phyloP scores from a whole-genome alignment of 2,329 filamentous ascomycete species.

The Cryphonectria radicalis region DNA sequence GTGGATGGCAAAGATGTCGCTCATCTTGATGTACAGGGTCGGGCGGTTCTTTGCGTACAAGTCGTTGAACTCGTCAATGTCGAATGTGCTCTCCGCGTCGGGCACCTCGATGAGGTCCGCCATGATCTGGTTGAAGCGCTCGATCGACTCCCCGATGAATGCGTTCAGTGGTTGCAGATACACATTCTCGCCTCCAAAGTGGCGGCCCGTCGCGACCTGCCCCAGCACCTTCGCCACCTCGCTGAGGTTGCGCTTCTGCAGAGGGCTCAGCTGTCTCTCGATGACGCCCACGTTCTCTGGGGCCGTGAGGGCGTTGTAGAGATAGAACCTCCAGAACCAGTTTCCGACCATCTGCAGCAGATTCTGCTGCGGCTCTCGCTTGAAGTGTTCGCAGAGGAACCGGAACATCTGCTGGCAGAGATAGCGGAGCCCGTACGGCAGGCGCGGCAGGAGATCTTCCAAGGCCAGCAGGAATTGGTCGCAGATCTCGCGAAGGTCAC shows the following conservation, averaged over 20 bases:
- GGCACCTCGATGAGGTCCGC: slow-evolving; percentile 79
- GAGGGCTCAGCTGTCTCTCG: slow-evolving; percentile 83
- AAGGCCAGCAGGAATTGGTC: slow-evolving; percentile 85
- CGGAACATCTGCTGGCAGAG: slow-evolving; percentile 86
- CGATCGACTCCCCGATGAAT: slow-evolving; percentile 84
- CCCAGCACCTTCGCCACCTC: slow-evolving; percentile 91
- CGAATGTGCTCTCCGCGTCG: slow-evolving; percentile 88
- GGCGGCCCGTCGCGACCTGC: slow-evolving; percentile 84
- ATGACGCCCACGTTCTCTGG: slow-evolving; percentile 93
- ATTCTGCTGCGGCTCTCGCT: slow-evolving; percentile 75
- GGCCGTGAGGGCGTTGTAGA: slow-evolving; percentile 85
- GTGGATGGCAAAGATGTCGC: slow-evolving; percentile 96
- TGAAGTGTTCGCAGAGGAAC: slow-evolving; percentile 75
- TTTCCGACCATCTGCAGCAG: slow-evolving; percentile 83
- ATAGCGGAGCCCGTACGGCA: slow-evolving; percentile 92
- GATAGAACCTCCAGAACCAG: slow-evolving; percentile 94
- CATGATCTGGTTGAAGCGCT: slow-evolving; percentile 77
- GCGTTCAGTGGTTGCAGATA: slow-evolving; percentile 94
- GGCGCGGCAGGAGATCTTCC: slow-evolving; percentile 81
- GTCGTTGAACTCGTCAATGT: slow-evolving; percentile 99
- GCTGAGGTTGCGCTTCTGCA: slow-evolving; percentile 89
- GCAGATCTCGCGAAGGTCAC: slow-evolving; percentile 91
- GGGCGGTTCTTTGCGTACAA: slow-evolving; percentile 95
- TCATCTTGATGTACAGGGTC: slow-evolving; percentile 98
- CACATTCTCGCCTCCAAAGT: slow-evolving; percentile 93